Percentiles rank a stretch among this genome's conserved stretches.
phyloP scores from a whole-genome alignment of 2,329 filamentous ascomycete genomes.

The Chaetomium sp. region DNA sequence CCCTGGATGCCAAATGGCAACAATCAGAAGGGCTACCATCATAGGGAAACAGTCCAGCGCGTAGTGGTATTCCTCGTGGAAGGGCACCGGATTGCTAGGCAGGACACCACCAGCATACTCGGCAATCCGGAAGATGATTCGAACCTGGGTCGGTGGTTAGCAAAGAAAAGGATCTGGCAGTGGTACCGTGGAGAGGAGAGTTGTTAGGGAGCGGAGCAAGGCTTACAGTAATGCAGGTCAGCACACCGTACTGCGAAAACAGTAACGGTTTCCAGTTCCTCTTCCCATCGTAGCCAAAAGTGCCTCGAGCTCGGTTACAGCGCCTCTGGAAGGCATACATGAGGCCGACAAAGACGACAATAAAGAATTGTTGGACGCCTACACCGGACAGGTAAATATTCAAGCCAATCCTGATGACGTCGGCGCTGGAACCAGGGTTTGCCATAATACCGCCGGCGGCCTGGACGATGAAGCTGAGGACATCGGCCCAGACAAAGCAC shows the following conservation, averaged over 20 bases:
- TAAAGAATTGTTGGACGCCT: conserved; percentile 32
- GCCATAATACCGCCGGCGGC: conserved; percentile 33
- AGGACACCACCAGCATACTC: conserved; percentile 46
- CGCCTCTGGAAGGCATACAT: conserved; percentile 32
- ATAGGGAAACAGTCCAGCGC: conserved; percentile 49
- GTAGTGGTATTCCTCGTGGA: conserved; percentile 47
- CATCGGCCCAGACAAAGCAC: conserved; percentile 42
- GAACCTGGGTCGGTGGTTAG: not conserved
- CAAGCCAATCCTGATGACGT: conserved; percentile 30
- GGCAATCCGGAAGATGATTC: conserved; percentile 54
- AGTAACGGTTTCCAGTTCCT: conserved; percentile 29
- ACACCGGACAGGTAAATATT: conserved; percentile 36
- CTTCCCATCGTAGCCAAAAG: conserved; percentile 8
- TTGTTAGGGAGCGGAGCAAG: not conserved
- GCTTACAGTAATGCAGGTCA: conserved; percentile 33
- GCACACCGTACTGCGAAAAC: conserved; percentile 29
- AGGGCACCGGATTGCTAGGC: conserved; percentile 31
- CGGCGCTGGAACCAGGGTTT: conserved; percentile 19
- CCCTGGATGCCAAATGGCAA: conserved; percentile 43
- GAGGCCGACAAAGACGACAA: conserved; percentile 33
- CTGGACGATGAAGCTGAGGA: conserved; percentile 43
- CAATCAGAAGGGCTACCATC: conserved; percentile 37
- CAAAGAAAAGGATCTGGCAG: not conserved
- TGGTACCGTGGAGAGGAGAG: not conserved
- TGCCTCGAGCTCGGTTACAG: conserved; percentile 15